Evolutionary conservation across 73 alveolate species (phyloP).

Genomic region (Paramecium biaurelia): DNA sequence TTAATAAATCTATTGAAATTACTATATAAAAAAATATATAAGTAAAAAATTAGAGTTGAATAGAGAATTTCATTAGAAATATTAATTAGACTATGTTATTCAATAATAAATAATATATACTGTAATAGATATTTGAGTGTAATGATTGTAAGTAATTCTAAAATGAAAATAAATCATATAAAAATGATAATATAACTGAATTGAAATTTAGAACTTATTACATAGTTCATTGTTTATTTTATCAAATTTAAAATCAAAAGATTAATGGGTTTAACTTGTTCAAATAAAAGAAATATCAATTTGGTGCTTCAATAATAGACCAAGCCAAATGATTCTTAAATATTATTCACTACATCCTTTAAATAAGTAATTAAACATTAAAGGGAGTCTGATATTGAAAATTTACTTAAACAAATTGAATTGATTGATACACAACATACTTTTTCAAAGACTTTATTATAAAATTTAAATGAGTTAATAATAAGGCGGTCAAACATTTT

Average conservation of each 20-base stretch:
- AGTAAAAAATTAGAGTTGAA: background rate
- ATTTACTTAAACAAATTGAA: background rate
- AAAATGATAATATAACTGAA: background rate
- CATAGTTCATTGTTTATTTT: background rate
- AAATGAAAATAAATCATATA: background rate
- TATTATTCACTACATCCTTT: background rate
- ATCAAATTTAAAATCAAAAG: background rate
- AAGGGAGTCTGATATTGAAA: background rate
- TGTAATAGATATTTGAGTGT: too few relatives aligned
- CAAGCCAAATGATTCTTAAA: background rate
- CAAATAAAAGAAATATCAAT: background rate
- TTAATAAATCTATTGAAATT: background rate
- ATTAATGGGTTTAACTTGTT: background rate
- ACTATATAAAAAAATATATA: too few relatives aligned
- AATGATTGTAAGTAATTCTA: background rate
- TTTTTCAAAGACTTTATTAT: background rate
- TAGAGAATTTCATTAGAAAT: background rate
- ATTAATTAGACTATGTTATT: too few relatives aligned
- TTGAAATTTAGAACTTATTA: background rate
- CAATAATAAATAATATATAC: too few relatives aligned
- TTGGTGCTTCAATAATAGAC: background rate
- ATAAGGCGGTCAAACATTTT: background rate
- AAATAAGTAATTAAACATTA: background rate
- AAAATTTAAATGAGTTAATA: background rate
- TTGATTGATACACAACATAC: slow-evolving; percentile 5